Base-by-base conservation (phyloP, 441 rosid species). In the Arabidopsis lyrata region DNA sequence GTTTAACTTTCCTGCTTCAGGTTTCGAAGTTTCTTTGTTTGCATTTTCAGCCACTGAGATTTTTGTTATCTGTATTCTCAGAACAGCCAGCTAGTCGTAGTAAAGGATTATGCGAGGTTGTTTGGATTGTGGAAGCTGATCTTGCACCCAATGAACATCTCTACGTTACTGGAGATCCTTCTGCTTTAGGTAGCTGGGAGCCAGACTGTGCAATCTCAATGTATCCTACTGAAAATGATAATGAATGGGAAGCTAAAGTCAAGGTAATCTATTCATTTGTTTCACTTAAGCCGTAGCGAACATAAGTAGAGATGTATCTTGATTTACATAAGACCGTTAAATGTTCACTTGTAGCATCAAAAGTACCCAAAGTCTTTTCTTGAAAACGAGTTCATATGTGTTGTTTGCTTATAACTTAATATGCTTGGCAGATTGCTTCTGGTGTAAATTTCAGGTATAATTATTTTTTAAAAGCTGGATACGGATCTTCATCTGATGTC, bases 61-160 rank as follows among this genome's bases (percentile, higher is more conserved):
- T 32, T 68, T 63, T 55, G 62, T 70, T 62, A 60, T 81, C 66
- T 83, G 50, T 18, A 71, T 78, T 76, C 61, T 77, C 92, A 95
- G 97, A 89, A 60, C 79, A 81, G 77, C 68, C 85, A 45, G 76
- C 62, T 68, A 57, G 65, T 78, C 72, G 76, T 20, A 73, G 83
- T 22, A 22, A 22, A 79, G 86, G 79, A 72, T 76, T 70, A 66
- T 86, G 88, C 31, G 83, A 87, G 81, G 86, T 90, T 63, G 85
- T 90, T 74, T 95, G 97, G 97, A 84, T 76, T 29, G 77, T 92
- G 15, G 92, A 92, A 86, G 97, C 97, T 55, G 90, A 92, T 79
- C 59, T 95, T 75, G 81, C 77, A 66, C 82, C 86, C 36, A 90
- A 83, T 68, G 88, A 90, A 70, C 81, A 72, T 79, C 85, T 92